phyloP scores from a whole-genome alignment of 257 asterid species.

The Salvia splendens region DNA sequence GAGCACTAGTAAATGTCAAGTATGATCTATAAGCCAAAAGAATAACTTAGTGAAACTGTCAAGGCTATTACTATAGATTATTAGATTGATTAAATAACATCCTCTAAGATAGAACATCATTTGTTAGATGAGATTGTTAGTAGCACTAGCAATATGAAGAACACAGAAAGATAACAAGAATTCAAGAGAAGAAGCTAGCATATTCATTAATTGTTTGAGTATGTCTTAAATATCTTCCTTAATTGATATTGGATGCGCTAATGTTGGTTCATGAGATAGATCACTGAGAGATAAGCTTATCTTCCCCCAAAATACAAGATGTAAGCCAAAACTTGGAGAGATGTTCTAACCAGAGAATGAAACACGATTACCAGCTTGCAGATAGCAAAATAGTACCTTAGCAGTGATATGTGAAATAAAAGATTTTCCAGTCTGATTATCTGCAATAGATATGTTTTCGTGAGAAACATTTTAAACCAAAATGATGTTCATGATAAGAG shows the following conservation, averaged over 20 bases:
- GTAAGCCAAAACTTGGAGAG: constrained; percentile 4
- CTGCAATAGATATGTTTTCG: constrained; percentile 50
- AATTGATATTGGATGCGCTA: constrained; percentile 16
- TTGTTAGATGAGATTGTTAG: neutral
- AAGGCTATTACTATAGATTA: neutral
- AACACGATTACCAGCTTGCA: constrained; percentile 20
- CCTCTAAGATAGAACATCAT: neutral
- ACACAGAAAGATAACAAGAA: neutral
- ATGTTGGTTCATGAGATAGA: constrained; percentile 16
- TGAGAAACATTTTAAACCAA: constrained; percentile 25
- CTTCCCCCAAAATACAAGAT: constrained; percentile 11
- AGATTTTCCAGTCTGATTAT: constrained; percentile 86
- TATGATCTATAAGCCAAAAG: constrained; percentile 12
- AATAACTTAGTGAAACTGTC: constrained; percentile 19
- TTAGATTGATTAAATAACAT: neutral
- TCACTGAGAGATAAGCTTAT: constrained; percentile 9
- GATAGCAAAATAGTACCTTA: constrained; percentile 56
- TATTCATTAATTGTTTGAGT: neutral
- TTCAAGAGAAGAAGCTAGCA: neutral
- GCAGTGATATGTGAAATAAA: constrained; percentile 87
- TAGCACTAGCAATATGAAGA: constrained; percentile 1
- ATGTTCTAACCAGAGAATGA: constrained; percentile 27
- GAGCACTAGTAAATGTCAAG: constrained; percentile 27
- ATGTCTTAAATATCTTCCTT: constrained; percentile 8
- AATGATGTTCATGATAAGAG: neutral